These are phyloP conservation scores for Skeletonema grethae DNA, from an alignment of 108 stramenopile genomes.

Conservation along the genomic window DNA sequence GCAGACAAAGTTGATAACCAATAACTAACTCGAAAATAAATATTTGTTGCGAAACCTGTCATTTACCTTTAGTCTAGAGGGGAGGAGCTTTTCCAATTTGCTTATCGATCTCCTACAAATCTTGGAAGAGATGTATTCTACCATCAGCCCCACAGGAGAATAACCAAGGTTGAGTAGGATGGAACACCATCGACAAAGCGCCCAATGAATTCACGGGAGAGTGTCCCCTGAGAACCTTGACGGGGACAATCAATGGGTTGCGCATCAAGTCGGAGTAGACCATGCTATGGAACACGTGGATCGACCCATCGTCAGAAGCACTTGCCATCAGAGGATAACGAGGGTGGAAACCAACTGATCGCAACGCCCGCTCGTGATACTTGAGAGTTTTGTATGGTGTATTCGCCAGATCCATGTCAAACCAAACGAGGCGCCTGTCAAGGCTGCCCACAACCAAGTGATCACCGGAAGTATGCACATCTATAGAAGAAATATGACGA, in stretches of 20 bases:
- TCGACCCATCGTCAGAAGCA: constrained; percentile 94
- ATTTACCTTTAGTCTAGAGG: not conserved
- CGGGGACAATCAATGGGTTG: constrained; percentile 97
- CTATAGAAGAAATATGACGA: constrained; percentile 96
- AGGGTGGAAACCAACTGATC: constrained; percentile 77
- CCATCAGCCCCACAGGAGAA: constrained; percentile 98
- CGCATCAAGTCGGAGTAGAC: constrained; percentile 95
- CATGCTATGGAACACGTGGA: constrained; percentile 98
- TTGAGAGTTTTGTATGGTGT: constrained; percentile 96
- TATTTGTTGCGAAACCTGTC: not conserved
- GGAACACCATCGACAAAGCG: constrained; percentile 86
- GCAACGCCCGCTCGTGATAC: constrained; percentile 93
- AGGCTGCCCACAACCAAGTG: constrained; percentile 94
- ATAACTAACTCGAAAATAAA: not conserved
- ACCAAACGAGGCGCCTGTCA: constrained; percentile 97
- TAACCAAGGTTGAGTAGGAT: constrained; percentile 99
- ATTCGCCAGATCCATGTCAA: constrained; percentile 93
- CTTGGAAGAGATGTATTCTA: constrained; percentile 91
- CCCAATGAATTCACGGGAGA: constrained; percentile 83
- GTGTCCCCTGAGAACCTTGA: constrained; percentile 96
- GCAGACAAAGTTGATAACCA: not conserved
- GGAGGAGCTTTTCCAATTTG: not conserved
- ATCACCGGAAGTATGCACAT: constrained; percentile 95
- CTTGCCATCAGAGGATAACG: constrained; percentile 98
- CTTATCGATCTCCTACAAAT: constrained; percentile 66